phyloP scores from a whole-genome alignment of 106 monocot species.

The Dioscorea dumetorum region DNA sequence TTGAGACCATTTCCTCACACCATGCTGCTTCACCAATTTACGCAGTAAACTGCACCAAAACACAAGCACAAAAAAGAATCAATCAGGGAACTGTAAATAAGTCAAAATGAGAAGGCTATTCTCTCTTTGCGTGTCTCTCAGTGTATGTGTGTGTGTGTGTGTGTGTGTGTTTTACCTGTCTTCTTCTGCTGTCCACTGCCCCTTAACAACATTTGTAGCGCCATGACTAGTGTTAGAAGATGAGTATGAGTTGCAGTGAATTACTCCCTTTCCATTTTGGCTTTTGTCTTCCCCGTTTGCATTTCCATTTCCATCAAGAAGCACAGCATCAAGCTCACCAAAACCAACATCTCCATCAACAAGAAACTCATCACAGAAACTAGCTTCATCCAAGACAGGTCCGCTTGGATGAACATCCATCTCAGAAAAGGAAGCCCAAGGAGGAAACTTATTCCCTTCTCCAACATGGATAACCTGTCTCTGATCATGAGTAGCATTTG shows the following conservation, averaged over 20 bases:
- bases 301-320: background rate
- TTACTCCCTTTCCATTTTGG: conserved; percentile 3
- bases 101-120: background rate
- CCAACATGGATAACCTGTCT: background rate
- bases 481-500: background rate
- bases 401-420: conserved; percentile 1
- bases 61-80: background rate
- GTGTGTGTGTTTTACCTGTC: conserved; percentile 32
- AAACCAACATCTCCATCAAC: background rate
- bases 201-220: conserved; percentile 27
- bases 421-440: background rate
- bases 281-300: background rate
- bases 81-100: background rate
- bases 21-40: conserved; percentile 60
- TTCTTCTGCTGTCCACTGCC: conserved; percentile 68
- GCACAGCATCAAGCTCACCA: background rate
- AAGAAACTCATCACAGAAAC: conserved; percentile 11
- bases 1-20: conserved; percentile 62
- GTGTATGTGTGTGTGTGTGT: too few species aligned
- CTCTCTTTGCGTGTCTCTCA: too few species aligned
- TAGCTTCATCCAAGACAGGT: background rate
- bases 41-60: conserved; percentile 32
- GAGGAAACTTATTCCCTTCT: background rate
- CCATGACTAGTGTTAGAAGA: conserved; percentile 2
- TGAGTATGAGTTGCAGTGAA: conserved; percentile 2